Conservation (phyloP, 192 early-diverging fungal species). For the Geranomyces variabilis region DNA sequence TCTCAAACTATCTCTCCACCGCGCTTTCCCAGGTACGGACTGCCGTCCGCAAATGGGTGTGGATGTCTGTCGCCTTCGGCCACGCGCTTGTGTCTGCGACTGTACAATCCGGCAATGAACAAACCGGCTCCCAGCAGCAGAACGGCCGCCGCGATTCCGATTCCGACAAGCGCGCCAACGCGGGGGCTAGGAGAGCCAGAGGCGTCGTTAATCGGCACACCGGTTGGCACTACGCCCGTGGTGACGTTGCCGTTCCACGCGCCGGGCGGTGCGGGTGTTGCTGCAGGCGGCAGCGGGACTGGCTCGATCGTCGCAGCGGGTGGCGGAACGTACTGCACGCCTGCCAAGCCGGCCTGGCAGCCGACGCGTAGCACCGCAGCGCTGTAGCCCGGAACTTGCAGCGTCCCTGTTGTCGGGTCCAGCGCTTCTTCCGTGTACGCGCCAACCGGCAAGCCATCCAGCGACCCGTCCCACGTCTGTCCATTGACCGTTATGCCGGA, state of each 20-base stretch:
- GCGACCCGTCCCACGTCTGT: slow-evolving; percentile 26
- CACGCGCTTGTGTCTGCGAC: neutral
- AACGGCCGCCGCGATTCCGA: slow-evolving; percentile 15
- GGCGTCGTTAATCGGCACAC: neutral
- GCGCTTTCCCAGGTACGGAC: slow-evolving; percentile 15
- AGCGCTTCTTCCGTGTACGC: slow-evolving; percentile 18
- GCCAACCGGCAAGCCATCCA: slow-evolving; percentile 10
- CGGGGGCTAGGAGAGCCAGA: neutral
- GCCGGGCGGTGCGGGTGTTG: neutral
- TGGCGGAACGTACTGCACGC: slow-evolving; percentile 10
- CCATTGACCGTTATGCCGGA: slow-evolving; percentile 18
- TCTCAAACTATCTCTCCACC: slow-evolving; percentile 15
- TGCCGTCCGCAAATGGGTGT: slow-evolving; percentile 20
- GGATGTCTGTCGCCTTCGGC: neutral
- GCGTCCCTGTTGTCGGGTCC: neutral
- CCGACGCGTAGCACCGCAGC: slow-evolving; percentile 20
- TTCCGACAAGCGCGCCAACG: slow-evolving; percentile 10
- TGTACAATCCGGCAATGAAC: neutral
- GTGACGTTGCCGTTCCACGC: neutral
- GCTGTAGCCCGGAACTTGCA: slow-evolving; percentile 1
- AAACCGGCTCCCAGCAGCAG: neutral
- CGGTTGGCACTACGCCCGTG: neutral
- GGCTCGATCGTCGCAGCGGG: neutral
- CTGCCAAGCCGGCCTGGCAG: slow-evolving; percentile 9
- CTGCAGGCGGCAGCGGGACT: neutral